Percentiles rank a stretch among this genome's conserved stretches.
phyloP scores from a whole-genome alignment of 306 rosid genomes.

The Vachellia pachyceras region DNA sequence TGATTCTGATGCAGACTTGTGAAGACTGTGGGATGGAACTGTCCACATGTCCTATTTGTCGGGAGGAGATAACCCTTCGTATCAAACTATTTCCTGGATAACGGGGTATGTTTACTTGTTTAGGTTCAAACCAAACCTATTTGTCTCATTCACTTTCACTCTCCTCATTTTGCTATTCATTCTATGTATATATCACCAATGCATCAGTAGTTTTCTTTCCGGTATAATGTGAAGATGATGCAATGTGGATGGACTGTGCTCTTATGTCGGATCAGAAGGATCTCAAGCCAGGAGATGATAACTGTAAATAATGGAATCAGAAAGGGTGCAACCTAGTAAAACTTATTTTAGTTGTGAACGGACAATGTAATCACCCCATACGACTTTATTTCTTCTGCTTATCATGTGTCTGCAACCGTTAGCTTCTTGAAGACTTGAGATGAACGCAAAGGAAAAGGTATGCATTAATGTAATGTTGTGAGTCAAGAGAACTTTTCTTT shows the following conservation, averaged over 20 bases:
- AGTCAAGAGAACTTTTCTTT: not conserved
- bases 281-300: too few species aligned
- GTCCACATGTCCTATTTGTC: constrained; percentile 19
- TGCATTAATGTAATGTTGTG: too few species aligned
- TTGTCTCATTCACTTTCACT: too few species aligned
- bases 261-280: too few species aligned
- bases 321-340: not conserved
- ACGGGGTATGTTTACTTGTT: not conserved
- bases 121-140: not conserved
- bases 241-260: not conserved
- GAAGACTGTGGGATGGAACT: constrained; percentile 20
- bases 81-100: constrained; percentile 21
- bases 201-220: too few species aligned
- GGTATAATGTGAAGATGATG: not conserved
- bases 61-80: not conserved
- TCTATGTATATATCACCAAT: not conserved
- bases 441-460: too few species aligned
- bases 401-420: not conserved
- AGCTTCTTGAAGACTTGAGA: too few species aligned
- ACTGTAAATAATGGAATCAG: too few species aligned
- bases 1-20: constrained; percentile 21
- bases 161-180: too few species aligned
- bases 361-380: not conserved
- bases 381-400: not conserved
- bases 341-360: not conserved